These are phyloP conservation scores for Graphium sp. DNA, from an alignment of 2,329 filamentous ascomycete genomes.

Conservation along the genomic window DNA sequence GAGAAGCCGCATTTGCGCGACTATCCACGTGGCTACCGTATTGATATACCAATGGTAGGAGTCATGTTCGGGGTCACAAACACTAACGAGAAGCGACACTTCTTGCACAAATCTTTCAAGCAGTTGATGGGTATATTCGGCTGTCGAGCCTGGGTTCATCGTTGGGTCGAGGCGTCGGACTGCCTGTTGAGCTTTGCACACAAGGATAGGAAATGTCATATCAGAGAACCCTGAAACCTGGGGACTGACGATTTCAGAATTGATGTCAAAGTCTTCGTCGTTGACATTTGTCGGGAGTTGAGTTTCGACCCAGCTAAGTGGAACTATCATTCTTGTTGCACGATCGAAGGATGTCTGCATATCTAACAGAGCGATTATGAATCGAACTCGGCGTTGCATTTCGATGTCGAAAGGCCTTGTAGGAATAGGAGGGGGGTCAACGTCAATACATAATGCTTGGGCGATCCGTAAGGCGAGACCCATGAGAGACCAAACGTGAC, in stretches of 20 bases:
- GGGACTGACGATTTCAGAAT: no score
- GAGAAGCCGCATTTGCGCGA: slow-evolving; percentile 1
- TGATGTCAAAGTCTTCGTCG: slow-evolving; percentile 1
- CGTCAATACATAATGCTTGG: slow-evolving; percentile 9
- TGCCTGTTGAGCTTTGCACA: neutral
- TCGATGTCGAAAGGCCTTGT: slow-evolving; percentile 30
- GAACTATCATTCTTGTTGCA: neutral
- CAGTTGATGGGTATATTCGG: neutral
- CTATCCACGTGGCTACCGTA: neutral
- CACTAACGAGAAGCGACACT: neutral
- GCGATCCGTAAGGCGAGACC: slow-evolving; percentile 7
- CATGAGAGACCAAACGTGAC: slow-evolving; percentile 5
- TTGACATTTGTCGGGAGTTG: slow-evolving; percentile 1
- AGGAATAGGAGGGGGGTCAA: slow-evolving; percentile 20
- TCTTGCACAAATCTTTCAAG: neutral
- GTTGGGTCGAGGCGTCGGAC: slow-evolving; percentile 1
- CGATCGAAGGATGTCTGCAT: slow-evolving; percentile 19
- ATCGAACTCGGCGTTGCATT: slow-evolving; percentile 34
- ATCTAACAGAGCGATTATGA: slow-evolving; percentile 32
- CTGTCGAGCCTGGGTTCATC: neutral
- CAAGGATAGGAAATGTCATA: slow-evolving; percentile 1
- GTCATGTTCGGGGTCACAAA: neutral
- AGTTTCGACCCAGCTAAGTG: neutral
- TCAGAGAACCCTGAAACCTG: slow-evolving; percentile 1
- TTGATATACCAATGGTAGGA: neutral